Base-by-base conservation (phyloP, 768 basidiomycete genomes). In the Dacryopinax primogenitus region DNA sequence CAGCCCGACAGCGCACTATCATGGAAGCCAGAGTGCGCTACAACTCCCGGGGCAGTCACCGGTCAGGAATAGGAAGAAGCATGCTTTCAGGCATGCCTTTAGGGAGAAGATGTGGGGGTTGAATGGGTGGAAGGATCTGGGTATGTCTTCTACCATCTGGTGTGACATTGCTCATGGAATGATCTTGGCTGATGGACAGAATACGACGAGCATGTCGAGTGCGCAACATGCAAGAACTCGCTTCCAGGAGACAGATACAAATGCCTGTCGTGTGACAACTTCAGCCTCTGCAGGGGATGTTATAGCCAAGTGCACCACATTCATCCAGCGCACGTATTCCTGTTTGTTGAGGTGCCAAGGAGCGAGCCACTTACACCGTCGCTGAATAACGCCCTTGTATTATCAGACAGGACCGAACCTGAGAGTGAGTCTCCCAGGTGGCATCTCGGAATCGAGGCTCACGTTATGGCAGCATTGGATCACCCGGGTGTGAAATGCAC, bases 311-410 rank as follows among this genome's bases (percentile, higher is more conserved):
- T 93, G 12, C 90, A 94, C 68, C 90, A 93, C 70, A 82, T 95
- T 16, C 93, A 97, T 71, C 94, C 93, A 0, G 82, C 83, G 0
- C 92, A 97, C 71, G 84, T 88, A 1, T 96, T 95, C 78, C 76
- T 94, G 21, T 80, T 83, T 9, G 82, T 93, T 3, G 86, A 86
- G n/a, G 88, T 90, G 68, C 82, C 78, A 69, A 45, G 41, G 39
- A 34, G 62, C 78, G 77, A 1, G 65, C 71, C 66, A 30, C 32
- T 45, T 11, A 33, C 65, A 21, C 44, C 35, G 18, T 39, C 63
- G 2, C 15, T 63, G 15, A 63, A 30, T n/a, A 62, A 44, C n/a
- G 35, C 47, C 9, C 51, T 58, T 30, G 51, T 58, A 2, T 58
- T 58, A 30, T 11, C 51, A 18, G 51, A 58, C 18, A 58, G 51